phyloP scores from a whole-genome alignment of 192 early-diverging fungal genomes.

The Dimargaris cristalligena region DNA sequence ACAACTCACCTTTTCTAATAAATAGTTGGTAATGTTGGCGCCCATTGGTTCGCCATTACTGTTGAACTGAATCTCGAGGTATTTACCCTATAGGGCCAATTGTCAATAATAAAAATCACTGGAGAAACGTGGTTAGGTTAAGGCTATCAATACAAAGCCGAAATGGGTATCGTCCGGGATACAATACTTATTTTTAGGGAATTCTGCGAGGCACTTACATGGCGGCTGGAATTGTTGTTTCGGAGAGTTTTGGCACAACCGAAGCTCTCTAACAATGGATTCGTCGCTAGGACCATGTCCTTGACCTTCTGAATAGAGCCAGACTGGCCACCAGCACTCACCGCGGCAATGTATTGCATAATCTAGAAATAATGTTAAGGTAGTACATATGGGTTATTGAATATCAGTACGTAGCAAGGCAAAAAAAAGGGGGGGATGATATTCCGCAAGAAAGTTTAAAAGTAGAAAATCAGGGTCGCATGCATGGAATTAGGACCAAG shows the following conservation, averaged over 20 bases:
- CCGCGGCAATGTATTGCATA: slow-evolving; percentile 97
- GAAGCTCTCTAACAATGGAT: slow-evolving; percentile 94
- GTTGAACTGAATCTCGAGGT: slow-evolving; percentile 97
- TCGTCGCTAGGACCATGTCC: slow-evolving; percentile 96
- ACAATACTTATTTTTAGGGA: not conserved
- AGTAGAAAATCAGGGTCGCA: no score
- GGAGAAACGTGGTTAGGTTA: not conserved
- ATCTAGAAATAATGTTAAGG: no score
- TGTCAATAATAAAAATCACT: no score
- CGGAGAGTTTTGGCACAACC: slow-evolving; percentile 97
- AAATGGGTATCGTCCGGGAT: no score
- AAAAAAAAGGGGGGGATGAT: no score
- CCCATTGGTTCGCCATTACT: slow-evolving; percentile 82
- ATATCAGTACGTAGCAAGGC: no score
- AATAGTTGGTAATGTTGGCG: slow-evolving; percentile 93
- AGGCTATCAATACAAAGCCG: no score
- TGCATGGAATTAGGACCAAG: no score
- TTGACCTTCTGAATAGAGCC: slow-evolving; percentile 84
- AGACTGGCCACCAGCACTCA: slow-evolving; percentile 55
- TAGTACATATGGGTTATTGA: no score
- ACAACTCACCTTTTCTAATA: slow-evolving; percentile 71
- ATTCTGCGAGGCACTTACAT: slow-evolving; percentile 37
- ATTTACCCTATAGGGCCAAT: slow-evolving; percentile 81
- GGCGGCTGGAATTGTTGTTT: slow-evolving; percentile 97
- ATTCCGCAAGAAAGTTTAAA: no score